Conservation (phyloP, 2,329 filamentous ascomycete genomes). For the Helminthosporium solani region DNA sequence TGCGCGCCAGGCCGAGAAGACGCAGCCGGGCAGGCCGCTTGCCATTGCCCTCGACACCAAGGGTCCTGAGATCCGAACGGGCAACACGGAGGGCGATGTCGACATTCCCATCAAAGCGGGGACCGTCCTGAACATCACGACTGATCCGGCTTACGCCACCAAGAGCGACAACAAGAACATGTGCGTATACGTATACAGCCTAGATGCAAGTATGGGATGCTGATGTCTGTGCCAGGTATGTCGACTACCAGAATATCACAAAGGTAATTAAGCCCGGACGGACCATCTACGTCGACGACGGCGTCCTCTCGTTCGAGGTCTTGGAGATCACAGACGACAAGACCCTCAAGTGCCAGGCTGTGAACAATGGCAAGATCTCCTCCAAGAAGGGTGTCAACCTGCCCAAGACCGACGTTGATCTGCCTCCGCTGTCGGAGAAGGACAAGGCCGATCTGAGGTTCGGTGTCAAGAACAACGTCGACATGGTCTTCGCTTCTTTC, state of each 20-base stretch:
- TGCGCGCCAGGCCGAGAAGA: slow-evolving; percentile 79
- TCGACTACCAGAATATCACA: slow-evolving; percentile 99
- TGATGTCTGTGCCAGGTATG: slow-evolving; percentile 64
- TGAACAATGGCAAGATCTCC: slow-evolving; percentile 98
- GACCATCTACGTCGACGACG: slow-evolving; percentile 97
- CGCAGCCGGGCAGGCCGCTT: slow-evolving; percentile 77
- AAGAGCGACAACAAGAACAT: slow-evolving; percentile 88
- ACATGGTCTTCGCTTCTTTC: slow-evolving; percentile 99
- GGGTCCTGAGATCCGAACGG: slow-evolving; percentile 85
- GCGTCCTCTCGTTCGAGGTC: slow-evolving; percentile 95
- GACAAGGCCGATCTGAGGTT: slow-evolving; percentile 92
- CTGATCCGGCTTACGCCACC: slow-evolving; percentile 87
- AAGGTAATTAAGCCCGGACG: slow-evolving; percentile 92
- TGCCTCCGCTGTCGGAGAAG: slow-evolving; percentile 96
- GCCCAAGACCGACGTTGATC: slow-evolving; percentile 97
- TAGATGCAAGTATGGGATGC: background rate
- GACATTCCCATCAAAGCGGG: slow-evolving; percentile 82
- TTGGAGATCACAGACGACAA: slow-evolving; percentile 82
- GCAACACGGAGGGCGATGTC: slow-evolving; percentile 68
- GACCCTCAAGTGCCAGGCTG: slow-evolving; percentile 80
- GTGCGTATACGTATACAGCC: slow-evolving; percentile 59
- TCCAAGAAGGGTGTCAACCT: slow-evolving; percentile 99
- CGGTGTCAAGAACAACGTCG: slow-evolving; percentile 96
- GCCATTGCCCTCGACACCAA: slow-evolving; percentile 90
- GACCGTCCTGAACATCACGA: slow-evolving; percentile 90